phyloP scores from a whole-genome alignment of 345 rosid genomes.

The Reutealis trisperma region DNA sequence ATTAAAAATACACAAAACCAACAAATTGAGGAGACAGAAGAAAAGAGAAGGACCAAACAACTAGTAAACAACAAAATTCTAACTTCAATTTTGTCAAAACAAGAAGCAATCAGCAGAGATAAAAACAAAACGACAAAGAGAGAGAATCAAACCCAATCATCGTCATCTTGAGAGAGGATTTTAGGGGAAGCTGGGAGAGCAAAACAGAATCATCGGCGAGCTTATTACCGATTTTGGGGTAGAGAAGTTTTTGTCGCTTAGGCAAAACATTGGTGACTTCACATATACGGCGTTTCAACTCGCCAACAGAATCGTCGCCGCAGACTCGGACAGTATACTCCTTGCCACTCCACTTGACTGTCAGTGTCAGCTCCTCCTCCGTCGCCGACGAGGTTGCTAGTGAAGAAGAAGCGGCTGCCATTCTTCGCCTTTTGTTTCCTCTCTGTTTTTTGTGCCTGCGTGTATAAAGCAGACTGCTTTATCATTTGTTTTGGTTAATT shows the following conservation, averaged over 20 bases:
- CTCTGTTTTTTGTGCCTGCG: too few species aligned
- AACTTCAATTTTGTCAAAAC: neutral
- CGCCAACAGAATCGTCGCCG: slow-evolving; percentile 86
- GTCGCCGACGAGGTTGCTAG: slow-evolving; percentile 37
- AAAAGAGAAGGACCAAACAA: neutral
- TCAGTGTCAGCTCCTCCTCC: slow-evolving; percentile 80
- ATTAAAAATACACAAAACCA: neutral
- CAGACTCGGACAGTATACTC: slow-evolving; percentile 86
- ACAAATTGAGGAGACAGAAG: neutral
- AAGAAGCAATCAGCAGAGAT: neutral
- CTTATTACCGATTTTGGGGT: slow-evolving; percentile 83
- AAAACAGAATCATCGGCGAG: slow-evolving; percentile 75
- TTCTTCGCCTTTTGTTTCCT: neutral
- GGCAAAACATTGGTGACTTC: slow-evolving; percentile 79
- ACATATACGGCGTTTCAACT: slow-evolving; percentile 89
- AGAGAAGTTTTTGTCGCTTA: slow-evolving; percentile 92
- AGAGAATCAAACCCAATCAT: slow-evolving; percentile 69
- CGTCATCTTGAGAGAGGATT: slow-evolving; percentile 89
- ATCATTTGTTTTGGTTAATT: too few species aligned
- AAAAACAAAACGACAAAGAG: slow-evolving; percentile 1
- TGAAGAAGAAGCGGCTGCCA: slow-evolving; percentile 16
- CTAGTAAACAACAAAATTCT: neutral
- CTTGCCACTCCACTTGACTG: slow-evolving; percentile 90
- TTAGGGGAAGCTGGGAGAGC: slow-evolving; percentile 76
- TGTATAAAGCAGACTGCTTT: too few species aligned